Conservation (phyloP, 345 rosid species). For the Salix exigua region DNA sequence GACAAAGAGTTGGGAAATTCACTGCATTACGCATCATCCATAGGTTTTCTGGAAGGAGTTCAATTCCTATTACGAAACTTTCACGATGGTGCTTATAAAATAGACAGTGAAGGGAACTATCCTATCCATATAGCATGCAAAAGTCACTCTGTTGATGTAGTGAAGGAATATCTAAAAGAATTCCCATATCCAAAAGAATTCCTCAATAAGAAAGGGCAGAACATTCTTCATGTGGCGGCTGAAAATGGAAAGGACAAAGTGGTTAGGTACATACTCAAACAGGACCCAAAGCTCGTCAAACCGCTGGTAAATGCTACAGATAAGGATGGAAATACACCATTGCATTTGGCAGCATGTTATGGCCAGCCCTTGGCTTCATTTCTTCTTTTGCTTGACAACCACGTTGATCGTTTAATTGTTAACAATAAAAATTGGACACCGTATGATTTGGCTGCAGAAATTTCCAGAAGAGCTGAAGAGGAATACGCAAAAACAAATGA, state of each 20-base stretch:
- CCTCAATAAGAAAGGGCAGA: background rate
- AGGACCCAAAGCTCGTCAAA: fast-evolving
- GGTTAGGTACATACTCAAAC: background rate
- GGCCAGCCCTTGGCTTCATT: background rate
- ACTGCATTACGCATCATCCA: too few species aligned
- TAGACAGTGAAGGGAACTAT: too few species aligned
- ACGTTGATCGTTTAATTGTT: background rate
- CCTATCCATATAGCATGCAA: too few species aligned
- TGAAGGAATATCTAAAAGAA: background rate
- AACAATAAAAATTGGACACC: background rate
- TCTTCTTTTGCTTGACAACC: background rate
- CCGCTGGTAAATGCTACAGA: background rate
- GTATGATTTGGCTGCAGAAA: background rate
- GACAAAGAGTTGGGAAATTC: too few species aligned
- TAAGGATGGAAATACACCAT: constrained; percentile 7
- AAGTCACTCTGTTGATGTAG: background rate
- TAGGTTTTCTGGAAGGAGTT: too few species aligned
- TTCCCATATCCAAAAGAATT: background rate
- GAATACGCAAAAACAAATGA: background rate
- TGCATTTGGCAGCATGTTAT: background rate
- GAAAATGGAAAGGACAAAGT: background rate
- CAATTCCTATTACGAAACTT: too few species aligned
- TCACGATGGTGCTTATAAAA: too few species aligned
- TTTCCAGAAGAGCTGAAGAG: background rate
- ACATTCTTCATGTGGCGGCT: constrained; percentile 4